Evolutionary conservation across 1,284 basidiomycete genomes (phyloP), one percentile per base, ranked within the genome.

Genomic region (Ustilago curta): DNA sequence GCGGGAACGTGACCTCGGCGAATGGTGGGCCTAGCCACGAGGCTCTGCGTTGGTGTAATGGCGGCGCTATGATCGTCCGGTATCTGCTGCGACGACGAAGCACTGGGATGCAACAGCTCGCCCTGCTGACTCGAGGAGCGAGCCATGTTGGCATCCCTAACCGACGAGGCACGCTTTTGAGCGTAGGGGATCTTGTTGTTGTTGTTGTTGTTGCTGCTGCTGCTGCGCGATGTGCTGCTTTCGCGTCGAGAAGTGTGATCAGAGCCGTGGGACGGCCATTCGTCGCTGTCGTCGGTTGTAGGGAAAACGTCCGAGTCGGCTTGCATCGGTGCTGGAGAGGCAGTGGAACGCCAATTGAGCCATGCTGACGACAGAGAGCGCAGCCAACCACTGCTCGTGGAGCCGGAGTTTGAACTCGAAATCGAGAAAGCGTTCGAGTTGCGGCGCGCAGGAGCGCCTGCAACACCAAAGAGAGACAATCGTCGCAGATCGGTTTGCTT

Each of bases 1-100:
- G 78, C 76, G 18, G 80, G 80, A 2, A 81, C 77, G 35, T 64
- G 62, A 6, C 80, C 80, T 14, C 80, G 65, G n/a, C 69, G 73
- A 14, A 70, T 78, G 18, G 65, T 75, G 8, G 80, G 80, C 45
- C 71, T 78, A 44, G 75, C 66, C 0, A 79, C 63, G 18, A 76
- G 62, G 27, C 73, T 78, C 56, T 78, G 76, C 19, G 76, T 78
- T 2, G 76, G 76, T 0, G 76, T 78, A 40, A 70, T 63, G n/a
- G 60, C 76, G 19, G 66, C 66, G 31, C 54, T 65, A 40, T 61
- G 70, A 35, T 64, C 72, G 4, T 59, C 52, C 19, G 58, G 54
- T 0, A 35, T 5, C 14, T 48, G 51, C 21, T 59, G 62, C 40
- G 59, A 51, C 31, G 62, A 51, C 31, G 62, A 54, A 5, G 61